Conservation (phyloP, 2,329 filamentous ascomycete genomes). For the Daldinia sp. region DNA sequence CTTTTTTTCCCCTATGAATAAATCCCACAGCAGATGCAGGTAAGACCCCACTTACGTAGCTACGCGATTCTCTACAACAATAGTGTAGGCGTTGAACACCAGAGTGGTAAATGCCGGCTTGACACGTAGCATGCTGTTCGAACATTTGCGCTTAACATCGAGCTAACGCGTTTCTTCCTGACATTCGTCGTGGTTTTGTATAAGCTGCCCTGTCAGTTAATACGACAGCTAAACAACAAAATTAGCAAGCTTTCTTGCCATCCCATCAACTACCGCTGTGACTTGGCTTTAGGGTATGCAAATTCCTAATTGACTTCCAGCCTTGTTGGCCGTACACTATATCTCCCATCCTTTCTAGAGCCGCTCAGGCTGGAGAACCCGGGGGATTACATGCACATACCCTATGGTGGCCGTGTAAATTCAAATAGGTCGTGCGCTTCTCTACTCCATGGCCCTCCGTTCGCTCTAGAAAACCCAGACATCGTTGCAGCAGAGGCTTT, state of each 20-base stretch:
- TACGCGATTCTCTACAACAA: constrained; percentile 8
- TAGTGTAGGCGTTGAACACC: constrained; percentile 8
- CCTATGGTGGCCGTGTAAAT: constrained; percentile 59
- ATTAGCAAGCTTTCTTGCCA: background rate
- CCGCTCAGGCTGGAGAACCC: background rate
- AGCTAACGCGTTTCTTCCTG: constrained; percentile 8
- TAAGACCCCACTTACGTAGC: constrained; percentile 20
- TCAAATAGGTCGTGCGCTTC: constrained; percentile 74
- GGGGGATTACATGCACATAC: background rate
- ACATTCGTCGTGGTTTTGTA: background rate
- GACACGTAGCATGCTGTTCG: constrained; percentile 25
- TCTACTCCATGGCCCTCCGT: constrained; percentile 72
- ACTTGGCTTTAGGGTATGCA: background rate
- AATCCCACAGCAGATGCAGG: constrained; percentile 20
- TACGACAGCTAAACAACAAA: background rate
- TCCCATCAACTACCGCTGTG: background rate
- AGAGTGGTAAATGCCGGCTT: constrained; percentile 14
- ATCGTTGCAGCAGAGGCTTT: constrained; percentile 39
- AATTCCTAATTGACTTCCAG: background rate
- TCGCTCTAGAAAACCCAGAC: constrained; percentile 58
- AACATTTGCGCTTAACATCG: constrained; percentile 21
- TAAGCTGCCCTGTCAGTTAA: background rate
- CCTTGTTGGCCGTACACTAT: background rate
- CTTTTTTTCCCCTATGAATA: background rate
- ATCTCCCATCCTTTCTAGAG: background rate